Base-by-base conservation (phyloP, 768 basidiomycete species). In the Amanita polypyramis region DNA sequence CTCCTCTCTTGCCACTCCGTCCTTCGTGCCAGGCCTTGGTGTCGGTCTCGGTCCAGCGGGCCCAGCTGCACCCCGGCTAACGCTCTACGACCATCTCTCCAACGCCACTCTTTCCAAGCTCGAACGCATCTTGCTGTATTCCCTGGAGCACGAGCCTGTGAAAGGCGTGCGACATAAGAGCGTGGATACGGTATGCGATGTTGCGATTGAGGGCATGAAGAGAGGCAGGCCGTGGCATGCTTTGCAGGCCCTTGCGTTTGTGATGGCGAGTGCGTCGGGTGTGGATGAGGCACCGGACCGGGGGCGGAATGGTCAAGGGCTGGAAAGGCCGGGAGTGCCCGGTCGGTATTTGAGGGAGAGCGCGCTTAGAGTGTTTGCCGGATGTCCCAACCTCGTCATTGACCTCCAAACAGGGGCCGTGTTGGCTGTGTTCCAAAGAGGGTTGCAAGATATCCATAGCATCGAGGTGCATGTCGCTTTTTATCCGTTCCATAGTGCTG, bases 141-240 rank as follows among this genome's bases (percentile, higher is more conserved):
- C 82, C 0, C 70, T 90, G 19, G 66, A 74, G 0, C 75, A 81
- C 46, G 86, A 90, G 55, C 70, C 70, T 0, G 62, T 72, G 3
- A 57, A 69, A 12, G 62, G 67, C n/a, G 85, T 88, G 10, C 70
- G 85, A 12, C 72, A 76, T 14, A 86, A 85, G 61, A 70, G 77
- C 2, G 82, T 84, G 11, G 86, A 90, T 56, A 84, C 86, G 1
- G 72, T 84, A 19, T 79, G 77, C 51, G 88, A 90, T 55, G 65
- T 90, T 23, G 82, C 87, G 5, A 82, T 82, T 47, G 77, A 84
- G 50, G 76, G 77, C 9, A 86, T 90, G 82, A 59, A 62, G 12
- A 73, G 85, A 1, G 88, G 87, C 0, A 64, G 85, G 7, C 86
- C 85, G 2, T 91, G 87, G 87, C 85, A 87, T 57, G 82, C 81